phyloP scores from a whole-genome alignment of 805 yeast genomes.

The Isabelozyma heimii region DNA sequence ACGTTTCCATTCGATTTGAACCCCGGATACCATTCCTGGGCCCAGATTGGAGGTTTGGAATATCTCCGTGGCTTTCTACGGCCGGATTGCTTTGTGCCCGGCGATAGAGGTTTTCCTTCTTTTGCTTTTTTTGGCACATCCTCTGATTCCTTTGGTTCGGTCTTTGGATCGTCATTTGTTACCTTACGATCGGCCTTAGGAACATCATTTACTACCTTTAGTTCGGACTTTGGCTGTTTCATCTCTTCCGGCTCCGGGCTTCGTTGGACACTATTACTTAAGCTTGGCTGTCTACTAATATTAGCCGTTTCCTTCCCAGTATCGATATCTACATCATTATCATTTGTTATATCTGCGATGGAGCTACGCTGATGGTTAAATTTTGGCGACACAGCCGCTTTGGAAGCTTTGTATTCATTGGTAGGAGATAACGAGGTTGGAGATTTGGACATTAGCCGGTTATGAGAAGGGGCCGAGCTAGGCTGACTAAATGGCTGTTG shows the following conservation, averaged over 20 bases:
- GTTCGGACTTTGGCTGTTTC: not conserved
- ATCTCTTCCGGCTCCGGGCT: not conserved
- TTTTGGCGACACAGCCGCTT: not conserved
- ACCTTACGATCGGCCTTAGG: not conserved
- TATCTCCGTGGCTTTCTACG: conserved; percentile 59
- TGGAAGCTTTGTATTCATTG: not conserved
- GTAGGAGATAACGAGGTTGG: not conserved
- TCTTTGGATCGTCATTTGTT: not conserved
- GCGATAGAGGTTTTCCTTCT: too few relatives aligned
- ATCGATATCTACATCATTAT: conserved; percentile 41
- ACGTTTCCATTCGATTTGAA: conserved; percentile 4
- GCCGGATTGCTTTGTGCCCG: too few relatives aligned
- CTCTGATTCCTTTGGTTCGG: too few relatives aligned
- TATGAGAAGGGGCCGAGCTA: not conserved
- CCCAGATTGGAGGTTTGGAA: conserved; percentile 76
- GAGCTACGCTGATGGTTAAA: conserved; percentile 9
- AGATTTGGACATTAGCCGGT: not conserved
- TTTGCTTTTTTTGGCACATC: too few relatives aligned
- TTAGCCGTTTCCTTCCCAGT: conserved; percentile 35
- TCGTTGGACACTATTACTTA: not conserved
- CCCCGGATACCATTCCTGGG: conserved; percentile 63
- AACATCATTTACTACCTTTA: too few relatives aligned
- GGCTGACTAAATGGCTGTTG: not conserved
- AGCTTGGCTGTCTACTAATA: conserved; percentile 20
- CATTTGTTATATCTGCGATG: conserved; percentile 39